A percentile compares a stretch with the other conserved stretches of the same genome.
phyloP scores from a whole-genome alignment of 1,284 basidiomycete genomes.

The Puccinia hordei region DNA sequence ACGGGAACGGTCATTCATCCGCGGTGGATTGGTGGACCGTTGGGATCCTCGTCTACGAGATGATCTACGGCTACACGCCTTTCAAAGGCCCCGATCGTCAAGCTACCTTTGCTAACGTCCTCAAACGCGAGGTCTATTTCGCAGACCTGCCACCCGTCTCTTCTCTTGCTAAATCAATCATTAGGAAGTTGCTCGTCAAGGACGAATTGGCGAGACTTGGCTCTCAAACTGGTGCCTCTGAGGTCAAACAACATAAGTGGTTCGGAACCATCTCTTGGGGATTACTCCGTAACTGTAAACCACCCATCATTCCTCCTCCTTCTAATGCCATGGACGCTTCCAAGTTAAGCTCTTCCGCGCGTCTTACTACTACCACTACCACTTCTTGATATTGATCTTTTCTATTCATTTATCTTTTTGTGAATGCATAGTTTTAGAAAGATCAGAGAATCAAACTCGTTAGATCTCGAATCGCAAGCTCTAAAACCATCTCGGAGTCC shows the following conservation, averaged over 20 bases:
- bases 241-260: conserved; percentile 99
- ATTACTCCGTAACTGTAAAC: conserved; percentile 83
- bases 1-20: conserved; percentile 93
- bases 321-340: conserved; percentile 58
- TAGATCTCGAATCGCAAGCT: conserved; percentile 51
- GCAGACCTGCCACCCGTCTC: conserved; percentile 82
- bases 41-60: conserved; percentile 98
- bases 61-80: conserved; percentile 87
- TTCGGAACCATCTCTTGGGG: conserved; percentile 97
- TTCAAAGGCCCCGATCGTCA: conserved; percentile 96
- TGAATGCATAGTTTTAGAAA: conserved; percentile 26
- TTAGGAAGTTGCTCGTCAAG: conserved; percentile 88
- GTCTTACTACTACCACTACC: conserved; percentile 14
- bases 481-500: conserved; percentile 6
- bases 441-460: conserved; percentile 50
- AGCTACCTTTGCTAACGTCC: conserved; percentile 94
- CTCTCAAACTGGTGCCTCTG: conserved; percentile 88
- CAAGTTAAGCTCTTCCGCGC: conserved; percentile 54
- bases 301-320: conserved; percentile 68
- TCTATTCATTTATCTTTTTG: background rate
- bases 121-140: conserved; percentile 82
- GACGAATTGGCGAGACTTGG: conserved; percentile 85
- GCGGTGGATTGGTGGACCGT: conserved; percentile 99
- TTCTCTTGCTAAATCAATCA: conserved; percentile 80
- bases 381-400: conserved; percentile 61